Base-by-base conservation (phyloP, 352 stramenopile species). In the Phytopythium chamaehyphon region DNA sequence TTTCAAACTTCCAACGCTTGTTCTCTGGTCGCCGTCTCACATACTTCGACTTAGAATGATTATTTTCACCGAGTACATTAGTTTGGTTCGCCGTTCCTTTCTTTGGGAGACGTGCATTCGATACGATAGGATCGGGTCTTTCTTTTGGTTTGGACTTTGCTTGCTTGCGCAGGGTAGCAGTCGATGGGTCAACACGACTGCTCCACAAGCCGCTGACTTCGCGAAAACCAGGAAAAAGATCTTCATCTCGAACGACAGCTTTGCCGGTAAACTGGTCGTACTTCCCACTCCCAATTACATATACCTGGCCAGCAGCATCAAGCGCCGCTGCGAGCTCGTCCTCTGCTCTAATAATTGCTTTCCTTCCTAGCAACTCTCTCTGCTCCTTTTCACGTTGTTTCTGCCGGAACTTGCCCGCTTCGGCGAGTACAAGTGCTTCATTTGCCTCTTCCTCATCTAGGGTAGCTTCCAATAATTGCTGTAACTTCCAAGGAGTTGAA, bases 291-390 rank as follows among this genome's bases (percentile, higher is more conserved):
- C 93, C 93, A 42, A 98, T 87, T 12, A 98, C 69, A 55, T 98
- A 98, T 12, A 98, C 88, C 59, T 97, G 88, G 0, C 94, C 93
- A 1, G 89, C 92, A 8, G 87, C 83, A 55, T 98, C 93, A 16
- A 98, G 61, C 10, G 90, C 90, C 5, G 73, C 76, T 0, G 72
- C 73, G 5, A 98, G 70, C 23, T 97, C 89, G 31, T 92, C 72
- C 44, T 95, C 72, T 10, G 81, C 80, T 2, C 90, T 73, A 23
- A 92, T 51, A 12, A 80, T 53, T 4, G 87, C 89, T 28, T 76
- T 73, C 16, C 50, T 43, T 2, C 63, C 70, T n/a, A 86, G 55
- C 40, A 66, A 31, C 40, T 78, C 59, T 22, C 71, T 63, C 0
- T 63, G 62, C 33, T 91, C 79, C 55, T 81, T 83, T 44, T 88